These are phyloP conservation scores for Tricharina praecox DNA, from an alignment of 495 filamentous ascomycete species.

Conservation along the genomic window DNA sequence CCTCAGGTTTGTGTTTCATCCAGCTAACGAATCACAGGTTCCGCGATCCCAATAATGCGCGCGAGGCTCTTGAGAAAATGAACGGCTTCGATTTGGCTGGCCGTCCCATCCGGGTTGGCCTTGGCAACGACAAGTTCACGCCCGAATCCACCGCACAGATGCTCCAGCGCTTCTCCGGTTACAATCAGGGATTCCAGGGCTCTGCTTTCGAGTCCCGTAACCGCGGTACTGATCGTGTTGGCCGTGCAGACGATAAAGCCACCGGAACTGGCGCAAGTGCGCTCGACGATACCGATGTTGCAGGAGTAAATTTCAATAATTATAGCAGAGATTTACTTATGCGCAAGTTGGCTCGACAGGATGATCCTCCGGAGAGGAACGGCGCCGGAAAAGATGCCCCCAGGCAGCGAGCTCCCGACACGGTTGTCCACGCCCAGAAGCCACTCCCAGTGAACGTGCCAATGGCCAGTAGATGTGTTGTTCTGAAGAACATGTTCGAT, in stretches of 20 bases:
- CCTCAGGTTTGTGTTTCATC: not conserved
- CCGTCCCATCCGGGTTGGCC: conserved; percentile 92
- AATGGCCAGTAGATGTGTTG: conserved; percentile 85
- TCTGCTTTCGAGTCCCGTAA: conserved; percentile 74
- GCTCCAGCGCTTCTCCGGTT: conserved; percentile 69
- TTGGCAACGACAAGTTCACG: conserved; percentile 99
- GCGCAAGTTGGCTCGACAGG: conserved; percentile 91
- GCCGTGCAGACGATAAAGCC: conserved; percentile 76
- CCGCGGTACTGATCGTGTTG: conserved; percentile 77
- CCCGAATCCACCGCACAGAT: conserved; percentile 86
- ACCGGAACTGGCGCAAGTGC: conserved; percentile 74
- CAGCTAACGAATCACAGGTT: conserved; percentile 47
- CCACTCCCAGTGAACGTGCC: conserved; percentile 70
- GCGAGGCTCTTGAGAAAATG: conserved; percentile 94
- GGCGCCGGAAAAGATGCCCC: conserved; percentile 40
- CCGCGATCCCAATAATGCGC: conserved; percentile 74
- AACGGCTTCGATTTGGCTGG: conserved; percentile 98
- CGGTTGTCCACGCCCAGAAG: conserved; percentile 67
- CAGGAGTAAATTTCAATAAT: conserved; percentile 97
- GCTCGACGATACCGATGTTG: conserved; percentile 93
- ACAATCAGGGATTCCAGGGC: conserved; percentile 69
- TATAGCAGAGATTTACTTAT: conserved; percentile 94
- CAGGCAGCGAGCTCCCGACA: conserved; percentile 42
- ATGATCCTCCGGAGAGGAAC: conserved; percentile 49
- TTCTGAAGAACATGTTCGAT: conserved; percentile 92